Percentiles rank a stretch among this genome's conserved stretches.
phyloP scores from a whole-genome alignment of 202 grass and related monocot genomes.

The Setaria italica region DNA sequence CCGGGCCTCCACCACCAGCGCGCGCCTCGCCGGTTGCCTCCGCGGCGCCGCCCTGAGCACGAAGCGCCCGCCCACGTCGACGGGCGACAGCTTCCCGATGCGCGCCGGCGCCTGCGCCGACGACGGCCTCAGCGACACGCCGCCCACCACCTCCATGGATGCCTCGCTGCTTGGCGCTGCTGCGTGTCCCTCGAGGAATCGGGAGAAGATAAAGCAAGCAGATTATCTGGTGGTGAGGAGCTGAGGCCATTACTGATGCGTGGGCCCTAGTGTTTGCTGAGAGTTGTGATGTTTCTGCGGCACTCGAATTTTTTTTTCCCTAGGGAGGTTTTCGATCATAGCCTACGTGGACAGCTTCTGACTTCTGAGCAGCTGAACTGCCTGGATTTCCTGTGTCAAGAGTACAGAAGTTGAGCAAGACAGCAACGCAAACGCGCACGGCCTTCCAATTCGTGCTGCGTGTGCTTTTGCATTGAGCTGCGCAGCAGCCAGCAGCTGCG shows the following conservation, averaged over 20 bases:
- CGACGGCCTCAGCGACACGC: slow-evolving; percentile 52
- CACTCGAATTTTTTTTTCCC: neutral
- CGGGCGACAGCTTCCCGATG: slow-evolving; percentile 33
- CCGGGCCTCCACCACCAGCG: slow-evolving; percentile 66
- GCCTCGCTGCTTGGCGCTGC: slow-evolving; percentile 30
- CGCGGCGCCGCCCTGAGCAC: slow-evolving; percentile 13
- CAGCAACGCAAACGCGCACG: too few relatives aligned
- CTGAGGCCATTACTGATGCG: neutral
- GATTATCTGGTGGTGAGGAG: slow-evolving; percentile 32
- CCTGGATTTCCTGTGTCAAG: neutral
- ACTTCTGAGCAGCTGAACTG: neutral
- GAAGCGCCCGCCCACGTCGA: slow-evolving; percentile 30
- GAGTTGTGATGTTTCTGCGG: neutral
- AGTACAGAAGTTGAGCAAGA: too few relatives aligned
- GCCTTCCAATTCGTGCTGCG: too few relatives aligned
- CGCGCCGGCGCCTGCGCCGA: slow-evolving; percentile 6
- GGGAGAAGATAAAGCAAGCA: slow-evolving; percentile 40
- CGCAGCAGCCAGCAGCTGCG: too few relatives aligned
- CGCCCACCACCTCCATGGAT: slow-evolving; percentile 57
- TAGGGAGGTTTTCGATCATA: too few relatives aligned
- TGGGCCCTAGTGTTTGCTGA: neutral
- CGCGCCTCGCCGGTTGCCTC: slow-evolving; percentile 42
- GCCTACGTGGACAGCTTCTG: neutral
- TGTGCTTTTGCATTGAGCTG: too few relatives aligned
- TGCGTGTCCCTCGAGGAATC: slow-evolving; percentile 8